Conservation (phyloP, 345 rosid species). For the Cardamine chenopodiifolia region DNA sequence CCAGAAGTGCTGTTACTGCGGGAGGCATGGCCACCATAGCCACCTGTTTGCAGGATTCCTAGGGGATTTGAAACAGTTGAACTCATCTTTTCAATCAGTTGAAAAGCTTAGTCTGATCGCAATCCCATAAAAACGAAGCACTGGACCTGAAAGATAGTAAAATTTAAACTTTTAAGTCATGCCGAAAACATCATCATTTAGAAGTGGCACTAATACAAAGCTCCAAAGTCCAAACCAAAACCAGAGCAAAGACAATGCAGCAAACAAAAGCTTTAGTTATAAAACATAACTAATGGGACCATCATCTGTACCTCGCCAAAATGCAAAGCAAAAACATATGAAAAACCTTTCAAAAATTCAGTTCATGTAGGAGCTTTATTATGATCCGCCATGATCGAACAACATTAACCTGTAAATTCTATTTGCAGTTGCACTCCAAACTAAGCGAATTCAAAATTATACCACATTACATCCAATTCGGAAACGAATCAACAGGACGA, state of each 20-base stretch:
- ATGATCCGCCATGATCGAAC: conserved; percentile 19
- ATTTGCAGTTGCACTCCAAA: not conserved
- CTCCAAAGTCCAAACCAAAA: conserved; percentile 4
- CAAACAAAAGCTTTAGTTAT: not conserved
- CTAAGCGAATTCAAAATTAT: not conserved
- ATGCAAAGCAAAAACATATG: not conserved
- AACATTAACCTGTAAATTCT: not conserved
- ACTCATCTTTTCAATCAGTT: conserved; percentile 50
- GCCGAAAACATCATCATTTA: not conserved
- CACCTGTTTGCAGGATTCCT: conserved; percentile 41
- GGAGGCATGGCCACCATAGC: conserved; percentile 44
- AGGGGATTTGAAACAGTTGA: conserved; percentile 53
- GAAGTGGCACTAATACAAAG: not conserved
- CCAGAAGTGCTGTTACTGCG: conserved; percentile 39
- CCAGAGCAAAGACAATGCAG: conserved; percentile 19
- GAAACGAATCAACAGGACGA: not conserved
- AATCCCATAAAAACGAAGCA: not conserved
- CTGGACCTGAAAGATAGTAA: conserved; percentile 22
- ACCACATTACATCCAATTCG: not conserved
- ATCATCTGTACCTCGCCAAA: not conserved
- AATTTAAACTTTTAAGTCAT: not conserved
- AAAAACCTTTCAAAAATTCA: not conserved
- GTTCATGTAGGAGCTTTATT: not conserved
- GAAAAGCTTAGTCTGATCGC: conserved; percentile 25
- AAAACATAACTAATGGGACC: not conserved